A percentile compares a stretch with the other conserved stretches of the same genome.
Evolutionary conservation across 495 filamentous ascomycete genomes (phyloP).

Genomic region (Aspergillus cavernicola): DNA sequence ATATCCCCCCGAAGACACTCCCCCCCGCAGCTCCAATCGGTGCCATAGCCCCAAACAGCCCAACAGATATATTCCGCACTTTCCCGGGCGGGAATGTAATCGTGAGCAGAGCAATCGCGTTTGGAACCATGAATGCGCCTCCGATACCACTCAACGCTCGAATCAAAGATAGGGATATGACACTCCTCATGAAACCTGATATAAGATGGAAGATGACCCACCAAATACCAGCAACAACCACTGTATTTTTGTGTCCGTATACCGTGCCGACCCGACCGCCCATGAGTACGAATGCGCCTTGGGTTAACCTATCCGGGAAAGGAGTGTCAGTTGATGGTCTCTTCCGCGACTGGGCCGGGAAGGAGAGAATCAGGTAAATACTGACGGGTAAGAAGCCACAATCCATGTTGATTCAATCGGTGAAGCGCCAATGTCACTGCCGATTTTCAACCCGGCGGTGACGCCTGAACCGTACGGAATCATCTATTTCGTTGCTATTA

Average conservation of each 20-base stretch:
- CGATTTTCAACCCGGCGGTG: too few species aligned
- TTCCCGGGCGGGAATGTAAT: not conserved
- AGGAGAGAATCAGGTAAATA: too few species aligned
- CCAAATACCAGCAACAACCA: not conserved
- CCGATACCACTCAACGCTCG: slow-evolving; percentile 3
- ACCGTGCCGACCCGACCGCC: not conserved
- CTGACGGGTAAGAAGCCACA: too few species aligned
- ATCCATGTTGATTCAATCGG: too few species aligned
- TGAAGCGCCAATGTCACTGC: too few species aligned
- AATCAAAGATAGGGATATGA: not conserved
- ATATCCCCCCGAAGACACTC: not conserved
- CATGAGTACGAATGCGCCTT: slow-evolving; percentile 3
- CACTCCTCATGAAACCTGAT: not conserved
- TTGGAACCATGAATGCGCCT: not conserved
- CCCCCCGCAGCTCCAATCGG: not conserved
- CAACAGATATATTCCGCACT: not conserved
- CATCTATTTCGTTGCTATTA: too few species aligned
- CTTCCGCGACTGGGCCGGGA: too few species aligned
- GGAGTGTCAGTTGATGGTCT: too few species aligned
- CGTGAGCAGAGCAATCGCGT: not conserved
- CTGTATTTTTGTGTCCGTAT: not conserved
- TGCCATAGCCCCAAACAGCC: not conserved
- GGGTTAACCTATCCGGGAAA: not conserved
- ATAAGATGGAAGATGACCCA: not conserved
- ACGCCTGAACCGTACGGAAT: too few species aligned